A percentile compares a stretch with the other conserved stretches of the same genome.
These are phyloP conservation scores for Chenopodium berlandieri DNA, from an alignment of 148 eudicot genomes.

Conservation along the genomic window DNA sequence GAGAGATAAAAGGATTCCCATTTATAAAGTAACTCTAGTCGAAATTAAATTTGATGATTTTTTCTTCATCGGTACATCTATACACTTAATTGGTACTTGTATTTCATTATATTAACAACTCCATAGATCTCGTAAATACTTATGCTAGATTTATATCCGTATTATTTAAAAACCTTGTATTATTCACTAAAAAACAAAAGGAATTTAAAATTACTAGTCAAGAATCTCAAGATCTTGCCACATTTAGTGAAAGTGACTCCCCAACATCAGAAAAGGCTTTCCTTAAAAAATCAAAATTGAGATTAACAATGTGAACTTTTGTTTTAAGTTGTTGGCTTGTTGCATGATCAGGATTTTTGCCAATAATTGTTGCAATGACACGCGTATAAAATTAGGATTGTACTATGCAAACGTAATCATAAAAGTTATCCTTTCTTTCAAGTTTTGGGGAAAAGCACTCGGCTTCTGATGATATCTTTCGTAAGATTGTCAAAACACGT, in stretches of 20 bases:
- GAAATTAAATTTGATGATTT: no score
- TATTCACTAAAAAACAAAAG: no score
- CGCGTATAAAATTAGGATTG: background rate
- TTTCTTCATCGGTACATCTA: no score
- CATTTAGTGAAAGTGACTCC: background rate
- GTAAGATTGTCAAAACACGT: background rate
- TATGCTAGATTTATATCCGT: no score
- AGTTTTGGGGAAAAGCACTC: background rate
- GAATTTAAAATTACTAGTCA: no score
- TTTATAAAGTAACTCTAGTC: no score
- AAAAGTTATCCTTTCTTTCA: background rate
- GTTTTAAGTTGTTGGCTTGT: background rate
- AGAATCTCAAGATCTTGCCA: background rate
- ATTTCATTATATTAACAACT: no score
- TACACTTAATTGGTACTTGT: no score
- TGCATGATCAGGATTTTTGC: background rate
- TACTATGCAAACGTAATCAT: background rate
- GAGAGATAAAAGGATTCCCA: no score
- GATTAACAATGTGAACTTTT: background rate
- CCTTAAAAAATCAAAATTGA: background rate
- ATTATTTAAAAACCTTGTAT: no score
- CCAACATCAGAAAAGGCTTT: background rate
- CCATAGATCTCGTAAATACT: no score
- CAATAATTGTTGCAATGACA: conserved; percentile 16
- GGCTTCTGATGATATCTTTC: background rate